These are phyloP conservation scores for Bifiguratus adelaidae DNA, from an alignment of 192 early-diverging fungal genomes.

Conservation along the genomic window DNA sequence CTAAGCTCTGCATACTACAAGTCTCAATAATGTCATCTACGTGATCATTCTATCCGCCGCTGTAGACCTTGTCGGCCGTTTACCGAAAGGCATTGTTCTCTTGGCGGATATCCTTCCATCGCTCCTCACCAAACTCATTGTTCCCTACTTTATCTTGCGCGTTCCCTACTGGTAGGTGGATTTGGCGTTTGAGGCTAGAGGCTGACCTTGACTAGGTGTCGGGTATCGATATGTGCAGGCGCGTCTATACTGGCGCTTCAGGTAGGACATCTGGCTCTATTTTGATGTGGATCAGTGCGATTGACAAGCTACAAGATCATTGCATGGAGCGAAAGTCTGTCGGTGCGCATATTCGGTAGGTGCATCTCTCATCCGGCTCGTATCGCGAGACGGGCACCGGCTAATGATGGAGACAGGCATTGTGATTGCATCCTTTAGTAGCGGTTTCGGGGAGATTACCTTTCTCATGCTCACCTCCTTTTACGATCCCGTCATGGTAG, in stretches of 20 bases:
- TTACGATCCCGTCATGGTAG: slow-evolving; percentile 20
- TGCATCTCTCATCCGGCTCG: slow-evolving; percentile 2
- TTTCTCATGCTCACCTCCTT: slow-evolving; percentile 31
- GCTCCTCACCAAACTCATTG: slow-evolving; percentile 22
- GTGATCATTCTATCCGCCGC: slow-evolving; percentile 31
- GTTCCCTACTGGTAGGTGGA: slow-evolving; percentile 3
- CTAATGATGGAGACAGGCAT: slow-evolving; percentile 12
- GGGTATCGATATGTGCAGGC: not conserved
- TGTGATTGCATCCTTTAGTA: slow-evolving; percentile 25
- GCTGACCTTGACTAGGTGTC: too few species aligned
- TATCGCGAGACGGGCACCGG: slow-evolving; percentile 11
- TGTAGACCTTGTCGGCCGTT: slow-evolving; percentile 23
- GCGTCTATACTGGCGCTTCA: not conserved
- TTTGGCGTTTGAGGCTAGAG: too few species aligned
- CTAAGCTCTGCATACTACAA: too few species aligned
- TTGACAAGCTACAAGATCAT: not conserved
- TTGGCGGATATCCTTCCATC: slow-evolving; percentile 31
- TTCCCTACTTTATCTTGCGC: slow-evolving; percentile 24
- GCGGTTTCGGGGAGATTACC: slow-evolving; percentile 26
- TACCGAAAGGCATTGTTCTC: slow-evolving; percentile 19
- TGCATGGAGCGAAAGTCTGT: not conserved
- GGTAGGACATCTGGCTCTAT: not conserved
- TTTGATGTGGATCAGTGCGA: not conserved
- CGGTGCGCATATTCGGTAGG: not conserved
- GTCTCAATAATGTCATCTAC: slow-evolving; percentile 33